A percentile compares a stretch with the other conserved stretches of the same genome.
These are phyloP conservation scores for Phialocephala subalpina DNA, from an alignment of 2,329 filamentous ascomycete species.

Conservation along the genomic window DNA sequence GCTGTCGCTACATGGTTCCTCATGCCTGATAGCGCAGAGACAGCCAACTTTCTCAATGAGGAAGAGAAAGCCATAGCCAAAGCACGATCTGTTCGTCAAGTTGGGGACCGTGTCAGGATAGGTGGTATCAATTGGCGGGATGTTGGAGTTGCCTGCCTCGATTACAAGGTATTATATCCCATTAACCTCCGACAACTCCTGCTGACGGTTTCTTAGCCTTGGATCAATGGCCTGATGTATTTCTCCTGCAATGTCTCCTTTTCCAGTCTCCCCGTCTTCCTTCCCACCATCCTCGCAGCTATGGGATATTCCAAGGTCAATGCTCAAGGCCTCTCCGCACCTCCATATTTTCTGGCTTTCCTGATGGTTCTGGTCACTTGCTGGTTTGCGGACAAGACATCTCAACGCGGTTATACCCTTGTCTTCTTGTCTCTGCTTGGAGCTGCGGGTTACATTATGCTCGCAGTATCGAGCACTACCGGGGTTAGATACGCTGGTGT, in stretches of 20 bases:
- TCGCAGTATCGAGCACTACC: conserved; percentile 12
- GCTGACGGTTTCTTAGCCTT: conserved; percentile 10
- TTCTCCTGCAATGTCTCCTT: conserved; percentile 66
- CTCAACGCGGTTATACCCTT: conserved; percentile 21
- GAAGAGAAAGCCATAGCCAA: conserved; percentile 59
- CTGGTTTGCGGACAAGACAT: conserved; percentile 16
- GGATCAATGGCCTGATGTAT: conserved; percentile 23
- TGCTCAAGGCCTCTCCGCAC: conserved; percentile 76
- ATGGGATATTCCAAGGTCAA: conserved; percentile 74
- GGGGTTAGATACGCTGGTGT: conserved; percentile 23
- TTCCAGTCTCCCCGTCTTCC: conserved; percentile 68
- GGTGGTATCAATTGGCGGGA: conserved; percentile 55
- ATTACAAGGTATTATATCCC: conserved; percentile 48
- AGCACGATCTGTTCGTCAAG: conserved; percentile 59
- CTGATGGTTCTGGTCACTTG: conserved; percentile 61
- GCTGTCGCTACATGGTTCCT: conserved; percentile 62
- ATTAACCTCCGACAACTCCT: neutral
- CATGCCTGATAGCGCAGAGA: conserved; percentile 60
- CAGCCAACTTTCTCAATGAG: conserved; percentile 56
- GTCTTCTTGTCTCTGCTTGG: conserved; percentile 15
- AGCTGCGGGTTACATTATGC: conserved; percentile 24
- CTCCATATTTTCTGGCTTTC: conserved; percentile 74
- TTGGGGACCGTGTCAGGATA: conserved; percentile 57
- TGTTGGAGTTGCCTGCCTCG: conserved; percentile 53
- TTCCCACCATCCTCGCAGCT: conserved; percentile 66